Evolutionary conservation across 768 basidiomycete genomes (phyloP), one percentile per base, ranked within the genome.

Genomic region (Suillus alpinus): DNA sequence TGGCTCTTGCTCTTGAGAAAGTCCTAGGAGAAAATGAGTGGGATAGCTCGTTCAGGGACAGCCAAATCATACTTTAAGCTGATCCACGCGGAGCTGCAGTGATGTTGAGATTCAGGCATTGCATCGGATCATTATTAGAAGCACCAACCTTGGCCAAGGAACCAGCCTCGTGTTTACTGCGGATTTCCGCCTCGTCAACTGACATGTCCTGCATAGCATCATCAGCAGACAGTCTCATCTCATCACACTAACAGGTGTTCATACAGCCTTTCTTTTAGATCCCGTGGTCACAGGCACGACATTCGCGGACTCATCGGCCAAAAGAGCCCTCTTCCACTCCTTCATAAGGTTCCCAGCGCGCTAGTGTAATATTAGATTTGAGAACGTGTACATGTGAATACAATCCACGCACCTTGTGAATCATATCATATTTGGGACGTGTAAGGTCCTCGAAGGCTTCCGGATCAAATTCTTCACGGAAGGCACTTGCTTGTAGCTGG

Each of bases 401-500:
- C 20, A 18, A 53, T 39, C 1, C 7, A 61, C 78, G 56, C 61
- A 92, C 93, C 80, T 90, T 86, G 68, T 93, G 89, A 59, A 98
- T 94, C 70, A 83, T 80, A 60, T 87, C 84, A 51, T 85, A 76
- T 66, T 90, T 87, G 4, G 95, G 95, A 61, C 82, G 71, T 0
- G 95, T 94, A 65, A 88, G 75, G 73, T 99, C 96, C 63, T 91
- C 87, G 62, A 93, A 92, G 0, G 84, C 75, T 59, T 86, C 84
- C 1, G 82, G 78, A 69, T 96, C 87, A 64, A 88, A 97, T 61
- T 94, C 86, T 69, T 97, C 92, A 56, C 91, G 86, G 75, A 98
- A 95, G 0, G 97, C 97, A 58, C 86, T 87, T 8, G 96, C 93
- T 75, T 97, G 88, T 8, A 98, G 82, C 68, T 95, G 91, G 20